Base-by-base conservation (phyloP, 805 yeast genomes). In the Tetrapisispora taiwanensis region DNA sequence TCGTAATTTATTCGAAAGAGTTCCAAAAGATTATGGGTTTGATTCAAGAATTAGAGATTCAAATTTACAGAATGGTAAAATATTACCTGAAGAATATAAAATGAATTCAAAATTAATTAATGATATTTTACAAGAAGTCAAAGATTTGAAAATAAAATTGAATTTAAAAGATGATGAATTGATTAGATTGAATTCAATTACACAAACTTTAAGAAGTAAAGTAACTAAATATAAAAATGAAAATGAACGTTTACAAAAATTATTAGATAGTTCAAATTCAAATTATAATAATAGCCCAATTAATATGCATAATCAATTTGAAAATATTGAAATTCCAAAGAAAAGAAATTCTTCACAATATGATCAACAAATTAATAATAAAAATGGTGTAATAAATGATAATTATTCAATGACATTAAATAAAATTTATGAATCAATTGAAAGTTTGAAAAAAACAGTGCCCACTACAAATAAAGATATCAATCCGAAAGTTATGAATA, bases 91-190 rank as follows among this genome's bases (percentile, higher is more conserved):
- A 30, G 68, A 63, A 38, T 62, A 64, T 42, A 60, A 60, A 43
- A 53, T 62, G 32, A 65, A 59, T 39, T 56, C 69, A 4, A 59
- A 63, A 40, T 63, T 65, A 61, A 54, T 67, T 17, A 73, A 68
- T 44, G 63, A 62, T 43, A 52, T 67, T 28, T 56, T 65, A 18
- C 58, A 58, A 27, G 67, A 68, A 33, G 62, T 64, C 30, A 71
- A 67, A 41, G 59, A 58, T 5, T 53, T 67, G 17, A 60, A 60
- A 22, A 49, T 52, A 17, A 59, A 64, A 44, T 50, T 65, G 34
- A 62, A 59, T 15, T 56, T 55, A 12, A 52, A 65, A 45, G 54
- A 54, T 39, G 38, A 41, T 14, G 54, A 51, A 44, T 43, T 45
- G 24, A 61, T 60, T 20, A 48, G 64, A 46, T 49, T 62, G n/a